A percentile compares a stretch with the other conserved stretches of the same genome.
Conservation (phyloP, 305 asterid species). For the Ajuga reptans region DNA sequence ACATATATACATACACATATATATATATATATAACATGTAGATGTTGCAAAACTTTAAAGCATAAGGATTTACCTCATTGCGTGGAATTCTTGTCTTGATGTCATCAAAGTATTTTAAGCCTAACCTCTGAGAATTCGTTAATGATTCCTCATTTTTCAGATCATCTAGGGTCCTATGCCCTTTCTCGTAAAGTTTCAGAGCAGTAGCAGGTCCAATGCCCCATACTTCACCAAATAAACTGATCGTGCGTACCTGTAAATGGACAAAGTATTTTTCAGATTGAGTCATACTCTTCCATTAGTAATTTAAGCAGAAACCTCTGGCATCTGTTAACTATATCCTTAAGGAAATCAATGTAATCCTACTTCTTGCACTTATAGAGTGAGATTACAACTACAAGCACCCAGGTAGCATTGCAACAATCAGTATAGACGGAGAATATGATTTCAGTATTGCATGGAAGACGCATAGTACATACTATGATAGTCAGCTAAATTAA, state of each 20-base stretch:
- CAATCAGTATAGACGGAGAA: not conserved
- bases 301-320: slow-evolving; percentile 6
- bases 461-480: slow-evolving; percentile 11
- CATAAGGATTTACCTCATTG: slow-evolving; percentile 48
- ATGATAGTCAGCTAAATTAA: not conserved
- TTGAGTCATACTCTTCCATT: not conserved
- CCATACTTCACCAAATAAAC: slow-evolving; percentile 96
- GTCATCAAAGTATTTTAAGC: slow-evolving; percentile 76
- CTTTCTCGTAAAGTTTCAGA: slow-evolving; percentile 82
- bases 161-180: slow-evolving; percentile 72
- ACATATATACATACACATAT: not conserved
- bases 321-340: not conserved
- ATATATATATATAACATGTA: not conserved
- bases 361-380: not conserved
- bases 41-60: not conserved
- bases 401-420: slow-evolving; percentile 3
- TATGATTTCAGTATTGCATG: not conserved
- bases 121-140: slow-evolving; percentile 69
- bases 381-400: not conserved
- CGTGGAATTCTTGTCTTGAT: slow-evolving; percentile 84
- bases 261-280: slow-evolving; percentile 14
- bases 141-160: slow-evolving; percentile 62
- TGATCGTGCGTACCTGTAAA: slow-evolving; percentile 66
- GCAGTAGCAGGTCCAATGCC: slow-evolving; percentile 93
- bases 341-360: not conserved